These are phyloP conservation scores for Nakaseomyces kungkrabaensis DNA, from an alignment of 1,139 yeast species.

Conservation along the genomic window DNA sequence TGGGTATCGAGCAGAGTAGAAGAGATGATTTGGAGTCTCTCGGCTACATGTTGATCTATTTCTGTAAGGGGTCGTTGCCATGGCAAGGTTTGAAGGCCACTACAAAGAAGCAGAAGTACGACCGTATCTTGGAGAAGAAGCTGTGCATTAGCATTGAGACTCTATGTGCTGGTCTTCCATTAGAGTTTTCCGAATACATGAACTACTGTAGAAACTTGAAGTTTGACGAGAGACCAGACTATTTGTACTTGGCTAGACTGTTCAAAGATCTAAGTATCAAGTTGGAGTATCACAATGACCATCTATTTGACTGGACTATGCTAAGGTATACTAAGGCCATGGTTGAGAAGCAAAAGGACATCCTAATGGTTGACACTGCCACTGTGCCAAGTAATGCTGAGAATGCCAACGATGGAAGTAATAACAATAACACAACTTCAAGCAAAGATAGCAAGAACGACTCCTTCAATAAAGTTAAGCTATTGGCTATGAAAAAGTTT, in stretches of 20 bases:
- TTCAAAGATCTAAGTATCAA: constrained; percentile 84
- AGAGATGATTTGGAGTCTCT: constrained; percentile 93
- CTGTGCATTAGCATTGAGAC: constrained; percentile 87
- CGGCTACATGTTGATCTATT: constrained; percentile 89
- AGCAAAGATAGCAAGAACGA: constrained; percentile 23
- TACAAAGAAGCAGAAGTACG: constrained; percentile 93
- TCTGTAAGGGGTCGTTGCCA: constrained; percentile 90
- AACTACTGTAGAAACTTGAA: constrained; percentile 82
- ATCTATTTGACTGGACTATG: constrained; percentile 94
- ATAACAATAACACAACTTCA: constrained; percentile 9
- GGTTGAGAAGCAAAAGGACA: constrained; percentile 28
- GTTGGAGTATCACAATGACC: constrained; percentile 87
- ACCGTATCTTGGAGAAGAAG: constrained; percentile 92
- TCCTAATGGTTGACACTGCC: constrained; percentile 10
- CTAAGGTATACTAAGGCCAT: constrained; percentile 64
- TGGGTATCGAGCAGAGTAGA: constrained; percentile 94
- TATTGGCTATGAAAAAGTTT: constrained; percentile 29
- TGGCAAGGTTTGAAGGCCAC: constrained; percentile 99
- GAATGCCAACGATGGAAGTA: constrained; percentile 7
- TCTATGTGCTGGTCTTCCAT: constrained; percentile 84
- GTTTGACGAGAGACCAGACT: constrained; percentile 95
- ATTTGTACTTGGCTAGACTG: constrained; percentile 76
- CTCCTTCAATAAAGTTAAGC: constrained; percentile 26
- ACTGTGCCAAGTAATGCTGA: constrained; percentile 4
- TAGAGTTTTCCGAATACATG: constrained; percentile 81